Conservation (phyloP, 495 filamentous ascomycete species). For the Daldinia vernicosa region DNA sequence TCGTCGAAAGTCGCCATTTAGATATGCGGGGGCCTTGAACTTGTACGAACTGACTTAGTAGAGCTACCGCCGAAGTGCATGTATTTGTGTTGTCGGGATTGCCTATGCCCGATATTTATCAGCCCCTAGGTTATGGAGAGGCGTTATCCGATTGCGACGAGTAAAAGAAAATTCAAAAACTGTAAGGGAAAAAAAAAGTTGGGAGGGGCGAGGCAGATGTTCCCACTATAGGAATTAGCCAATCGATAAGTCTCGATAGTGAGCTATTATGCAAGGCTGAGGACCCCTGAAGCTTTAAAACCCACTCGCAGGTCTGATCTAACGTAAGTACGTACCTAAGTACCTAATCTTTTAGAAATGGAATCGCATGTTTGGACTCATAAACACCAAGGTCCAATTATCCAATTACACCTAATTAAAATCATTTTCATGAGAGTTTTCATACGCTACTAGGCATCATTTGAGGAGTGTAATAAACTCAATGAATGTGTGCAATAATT, state of each 20-base stretch:
- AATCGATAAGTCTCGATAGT: constrained; percentile 16
- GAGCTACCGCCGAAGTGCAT: background rate
- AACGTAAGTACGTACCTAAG: constrained; percentile 21
- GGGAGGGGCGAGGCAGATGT: constrained; percentile 42
- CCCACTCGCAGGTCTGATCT: background rate
- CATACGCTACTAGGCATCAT: background rate
- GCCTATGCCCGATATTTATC: background rate
- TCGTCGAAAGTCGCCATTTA: constrained; percentile 64
- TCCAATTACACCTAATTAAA: background rate
- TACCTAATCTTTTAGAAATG: constrained; percentile 9
- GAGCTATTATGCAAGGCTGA: constrained; percentile 17
- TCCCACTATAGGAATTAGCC: background rate
- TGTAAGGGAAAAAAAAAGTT: constrained; percentile 39
- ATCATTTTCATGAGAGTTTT: background rate
- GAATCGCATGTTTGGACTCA: background rate
- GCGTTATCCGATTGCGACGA: constrained; percentile 22
- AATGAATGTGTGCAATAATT: background rate
- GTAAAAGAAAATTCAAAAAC: constrained; percentile 31
- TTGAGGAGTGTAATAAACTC: background rate
- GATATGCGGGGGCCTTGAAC: background rate
- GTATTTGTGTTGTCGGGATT: constrained; percentile 2
- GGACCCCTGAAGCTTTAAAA: background rate
- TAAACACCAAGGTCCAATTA: background rate
- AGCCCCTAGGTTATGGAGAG: background rate
- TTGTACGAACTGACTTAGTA: background rate